Conservation (phyloP, 495 filamentous ascomycete species). For the Penicillium subrubescens region DNA sequence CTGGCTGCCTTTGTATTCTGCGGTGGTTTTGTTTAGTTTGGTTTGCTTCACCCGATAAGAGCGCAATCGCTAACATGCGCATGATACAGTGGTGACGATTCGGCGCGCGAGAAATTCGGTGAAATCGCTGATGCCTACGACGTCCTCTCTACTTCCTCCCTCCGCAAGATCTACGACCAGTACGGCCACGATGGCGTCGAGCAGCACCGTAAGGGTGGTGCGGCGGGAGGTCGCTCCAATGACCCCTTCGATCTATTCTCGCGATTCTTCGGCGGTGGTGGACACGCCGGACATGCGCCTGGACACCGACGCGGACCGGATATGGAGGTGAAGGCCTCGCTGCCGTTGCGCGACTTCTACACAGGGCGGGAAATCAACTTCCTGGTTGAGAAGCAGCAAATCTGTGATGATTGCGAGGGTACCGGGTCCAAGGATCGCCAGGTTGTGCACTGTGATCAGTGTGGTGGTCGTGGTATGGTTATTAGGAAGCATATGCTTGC, state of each 20-base stretch:
- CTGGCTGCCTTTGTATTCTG: background rate
- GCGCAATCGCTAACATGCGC: background rate
- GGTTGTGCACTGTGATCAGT: conserved; percentile 75
- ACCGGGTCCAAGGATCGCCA: conserved; percentile 79
- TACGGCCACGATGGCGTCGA: conserved; percentile 90
- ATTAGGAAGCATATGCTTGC: conserved; percentile 89
- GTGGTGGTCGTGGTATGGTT: conserved; percentile 74
- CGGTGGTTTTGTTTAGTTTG: background rate
- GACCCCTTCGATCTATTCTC: conserved; percentile 98
- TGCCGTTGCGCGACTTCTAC: conserved; percentile 92
- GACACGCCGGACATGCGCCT: conserved; percentile 73
- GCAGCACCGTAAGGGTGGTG: conserved; percentile 74
- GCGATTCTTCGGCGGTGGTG: conserved; percentile 93
- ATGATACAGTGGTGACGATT: conserved; percentile 63
- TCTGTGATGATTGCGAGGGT: conserved; percentile 92
- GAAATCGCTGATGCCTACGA: conserved; percentile 97
- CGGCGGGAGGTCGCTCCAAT: conserved; percentile 58
- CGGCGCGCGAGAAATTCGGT: conserved; percentile 90
- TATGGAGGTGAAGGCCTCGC: conserved; percentile 82
- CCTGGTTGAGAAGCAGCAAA: conserved; percentile 87
- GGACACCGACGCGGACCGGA: conserved; percentile 84
- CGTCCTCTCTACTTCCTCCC: conserved; percentile 77
- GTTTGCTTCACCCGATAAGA: background rate
- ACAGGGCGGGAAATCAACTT: conserved; percentile 84
- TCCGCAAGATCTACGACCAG: conserved; percentile 91